Percentiles rank a stretch among this genome's conserved stretches.
Evolutionary conservation across 2,329 filamentous ascomycete species (phyloP).

Genomic region (Chrysoporthe cubensis): DNA sequence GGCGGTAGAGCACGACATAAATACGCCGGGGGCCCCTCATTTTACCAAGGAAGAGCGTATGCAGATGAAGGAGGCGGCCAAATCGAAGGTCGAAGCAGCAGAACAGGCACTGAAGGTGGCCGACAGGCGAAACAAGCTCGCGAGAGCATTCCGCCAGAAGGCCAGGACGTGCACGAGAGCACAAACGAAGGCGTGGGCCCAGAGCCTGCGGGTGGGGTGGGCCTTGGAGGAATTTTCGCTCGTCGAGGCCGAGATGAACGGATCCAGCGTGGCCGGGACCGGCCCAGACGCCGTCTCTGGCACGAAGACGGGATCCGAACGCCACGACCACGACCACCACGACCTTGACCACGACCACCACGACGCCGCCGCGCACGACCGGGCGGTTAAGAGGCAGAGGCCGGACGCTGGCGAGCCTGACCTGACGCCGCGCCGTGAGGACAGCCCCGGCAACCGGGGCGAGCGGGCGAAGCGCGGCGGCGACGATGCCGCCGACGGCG

Average conservation of each 20-base stretch:
- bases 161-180: conserved; percentile 20
- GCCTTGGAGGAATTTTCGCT: conserved; percentile 36
- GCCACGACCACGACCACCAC: not conserved
- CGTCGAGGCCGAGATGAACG: conserved; percentile 35
- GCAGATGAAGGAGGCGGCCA: conserved; percentile 28
- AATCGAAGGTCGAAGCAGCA: conserved; percentile 30
- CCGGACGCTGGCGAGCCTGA: conserved; percentile 7
- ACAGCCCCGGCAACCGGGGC: not conserved
- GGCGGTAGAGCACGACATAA: no score
- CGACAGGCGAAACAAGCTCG: conserved; percentile 31
- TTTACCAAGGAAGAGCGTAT: not conserved
- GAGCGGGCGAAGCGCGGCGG: not conserved
- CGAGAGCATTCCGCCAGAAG: conserved; percentile 28
- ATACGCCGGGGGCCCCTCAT: no score
- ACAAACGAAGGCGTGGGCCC: conserved; percentile 30
- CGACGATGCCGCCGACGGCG: not conserved
- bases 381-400: conserved; percentile 10
- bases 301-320: conserved; percentile 7
- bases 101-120: conserved; percentile 28
- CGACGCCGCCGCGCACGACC: no score
- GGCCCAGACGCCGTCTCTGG: not conserved
- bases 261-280: not conserved
- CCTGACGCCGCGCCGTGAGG: not conserved
- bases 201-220: conserved; percentile 34
- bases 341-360: not conserved